phyloP scores from a whole-genome alignment of 768 basidiomycete species.

The Trametes villosa region DNA sequence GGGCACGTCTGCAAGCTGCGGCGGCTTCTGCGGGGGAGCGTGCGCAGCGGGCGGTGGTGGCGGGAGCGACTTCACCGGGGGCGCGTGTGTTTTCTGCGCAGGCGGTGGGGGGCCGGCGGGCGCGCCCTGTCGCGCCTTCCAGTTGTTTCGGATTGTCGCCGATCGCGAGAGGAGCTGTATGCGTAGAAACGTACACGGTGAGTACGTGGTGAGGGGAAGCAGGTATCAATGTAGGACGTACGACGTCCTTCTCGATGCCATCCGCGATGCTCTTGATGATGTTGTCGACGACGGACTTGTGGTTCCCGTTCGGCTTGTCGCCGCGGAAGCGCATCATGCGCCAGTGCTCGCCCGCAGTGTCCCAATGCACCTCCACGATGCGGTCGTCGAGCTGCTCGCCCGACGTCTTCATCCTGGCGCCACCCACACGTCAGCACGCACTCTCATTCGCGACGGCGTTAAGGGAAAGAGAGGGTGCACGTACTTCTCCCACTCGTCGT shows the following conservation, averaged over 20 bases:
- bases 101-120: constrained; percentile 31
- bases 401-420: constrained; percentile 82
- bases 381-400: constrained; percentile 93
- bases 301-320: constrained; percentile 94
- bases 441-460: no score
- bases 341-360: constrained; percentile 67
- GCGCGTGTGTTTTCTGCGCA: constrained; percentile 13
- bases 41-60: constrained; percentile 22
- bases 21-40: constrained; percentile 18
- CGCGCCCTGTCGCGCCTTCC: constrained; percentile 65
- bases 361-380: constrained; percentile 94
- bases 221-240: constrained; percentile 36
- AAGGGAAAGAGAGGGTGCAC: constrained; percentile 38
- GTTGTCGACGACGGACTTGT: constrained; percentile 78
- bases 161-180: constrained; percentile 69
- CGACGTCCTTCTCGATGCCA: constrained; percentile 88
- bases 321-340: constrained; percentile 92
- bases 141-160: constrained; percentile 65
- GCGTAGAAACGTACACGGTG: not conserved
- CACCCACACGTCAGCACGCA: no score
- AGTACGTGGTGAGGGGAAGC: no score
- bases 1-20: constrained; percentile 32
- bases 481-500: constrained; percentile 94
- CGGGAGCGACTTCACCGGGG: constrained; percentile 28
- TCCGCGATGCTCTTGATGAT: constrained; percentile 92